Evolutionary conservation across 306 rosid species (phyloP), one percentile per base, ranked within the genome.

Genomic region (Cyamopsis tetragonoloba): DNA sequence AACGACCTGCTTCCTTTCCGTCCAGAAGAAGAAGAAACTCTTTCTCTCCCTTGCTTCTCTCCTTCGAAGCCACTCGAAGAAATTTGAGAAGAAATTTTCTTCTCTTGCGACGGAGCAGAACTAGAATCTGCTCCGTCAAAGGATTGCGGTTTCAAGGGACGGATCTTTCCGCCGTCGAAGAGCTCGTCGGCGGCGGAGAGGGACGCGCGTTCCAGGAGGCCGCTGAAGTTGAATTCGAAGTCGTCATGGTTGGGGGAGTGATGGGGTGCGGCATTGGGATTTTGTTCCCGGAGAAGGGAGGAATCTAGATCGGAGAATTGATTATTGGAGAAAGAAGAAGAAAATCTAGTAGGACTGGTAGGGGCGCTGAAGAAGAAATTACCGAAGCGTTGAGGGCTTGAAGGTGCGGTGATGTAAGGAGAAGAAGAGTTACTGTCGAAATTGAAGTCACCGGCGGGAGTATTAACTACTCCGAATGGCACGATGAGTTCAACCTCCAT

Each of bases 361-460:
- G 99, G 99, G 2, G 99, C 97, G 64, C 92, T 86, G 84, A 66
- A 76, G 95, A 72, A 73, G 82, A 82, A 83, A 77, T 74, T 79
- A 35, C 82, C 79, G 41, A 93, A 80, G 14, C 89, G 79, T 55
- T 84, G 91, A 22, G 97, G 99, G 41, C 95, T 86, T 1, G 99
- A 90, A 32, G 99, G 97, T 7, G 99, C 99, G 0, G 97, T 90
- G 24, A 88, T 80, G 85, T 90, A 93, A 0, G 97, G 96, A 7
- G 99, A 86, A 42, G 99, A 93, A 43, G 79, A 80, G 48, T 74
- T 72, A 74, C 96, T 87, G 68, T 90, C 88, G 77, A 87, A 90
- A 86, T 85, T 83, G 88, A 90, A 85, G 48, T 84, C 95, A 7
- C 5, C 49, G 10, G 78, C 23, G 31, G 53, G 15, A 42, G 79